Evolutionary conservation across 768 basidiomycete species (phyloP), one percentile per base, ranked within the genome.

Genomic region (Rhodotorula graminis): DNA sequence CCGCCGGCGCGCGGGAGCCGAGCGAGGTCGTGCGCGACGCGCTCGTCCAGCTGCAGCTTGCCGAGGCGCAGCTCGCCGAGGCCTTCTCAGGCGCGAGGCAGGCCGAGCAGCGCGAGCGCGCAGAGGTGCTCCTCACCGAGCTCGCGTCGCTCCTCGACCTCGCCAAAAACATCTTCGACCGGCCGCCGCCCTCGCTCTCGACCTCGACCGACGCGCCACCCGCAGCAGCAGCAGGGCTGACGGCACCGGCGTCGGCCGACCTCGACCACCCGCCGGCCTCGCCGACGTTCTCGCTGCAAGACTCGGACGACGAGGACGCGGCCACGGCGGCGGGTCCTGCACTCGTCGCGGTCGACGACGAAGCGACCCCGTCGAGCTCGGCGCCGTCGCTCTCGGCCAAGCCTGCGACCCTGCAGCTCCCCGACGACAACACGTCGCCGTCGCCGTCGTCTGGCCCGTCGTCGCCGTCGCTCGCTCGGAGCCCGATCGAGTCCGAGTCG

Each of bases 131-230:
- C 52, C 81, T 93, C 37, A 90, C 91, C 74, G 94, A 96, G 53
- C 82, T 97, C 33, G 85, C 86, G 15, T 80, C 82, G 0, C 80
- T 88, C 19, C 78, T 94, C 27, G 84, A 85, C 62, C 83, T 82
- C 33, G 82, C 86, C 14, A 75, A 76, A 23, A 37, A 52, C 9
- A 64, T 76, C 27, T 74, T 67, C 71, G 67, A 74, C 42, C 14
- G 77, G 72, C 76, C 57, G 8, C 37, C 37, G 37, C 37, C 37
- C 5, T 37, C 37, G 5, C 37, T 37, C 37, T 37, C 37, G 37
- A 9, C 37, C 5, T 11, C 15, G 25, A 3, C 50, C 25, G 25
- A 11, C 27, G 50, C 25, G 11, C 21, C n/a, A n/a, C n/a, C 50
- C 50, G 19, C 3, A 14, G 15, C 46, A 7, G 46, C 46, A 19